phyloP scores from a whole-genome alignment of 148 eudicot species.

The Rhododendron henanense region DNA sequence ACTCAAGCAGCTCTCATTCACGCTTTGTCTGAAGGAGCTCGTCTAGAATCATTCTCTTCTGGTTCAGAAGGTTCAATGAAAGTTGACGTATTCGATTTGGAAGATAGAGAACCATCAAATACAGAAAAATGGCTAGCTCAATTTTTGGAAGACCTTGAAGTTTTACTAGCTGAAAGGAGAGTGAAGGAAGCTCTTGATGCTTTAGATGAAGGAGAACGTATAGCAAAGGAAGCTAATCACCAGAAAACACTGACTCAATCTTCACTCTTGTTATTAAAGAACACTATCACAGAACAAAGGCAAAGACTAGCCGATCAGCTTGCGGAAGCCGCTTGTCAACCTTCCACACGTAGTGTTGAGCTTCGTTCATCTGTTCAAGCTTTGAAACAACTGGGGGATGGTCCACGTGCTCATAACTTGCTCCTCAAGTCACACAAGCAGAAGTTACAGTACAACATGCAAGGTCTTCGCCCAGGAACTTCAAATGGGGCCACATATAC shows the following conservation, averaged over 20 bases:
- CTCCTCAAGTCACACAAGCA: slow-evolving; percentile 65
- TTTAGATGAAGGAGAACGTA: slow-evolving; percentile 62
- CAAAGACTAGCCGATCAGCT: slow-evolving; percentile 72
- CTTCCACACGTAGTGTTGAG: slow-evolving; percentile 70
- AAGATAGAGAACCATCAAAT: slow-evolving; percentile 44
- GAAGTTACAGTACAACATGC: slow-evolving; percentile 41
- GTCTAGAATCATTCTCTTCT: slow-evolving; percentile 44
- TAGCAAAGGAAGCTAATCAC: slow-evolving; percentile 35
- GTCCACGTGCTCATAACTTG: slow-evolving; percentile 72
- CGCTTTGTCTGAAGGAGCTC: slow-evolving; percentile 68
- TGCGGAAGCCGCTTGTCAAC: slow-evolving; percentile 60
- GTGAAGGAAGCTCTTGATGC: slow-evolving; percentile 66
- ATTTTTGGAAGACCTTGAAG: slow-evolving; percentile 63
- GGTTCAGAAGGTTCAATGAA: slow-evolving; percentile 38
- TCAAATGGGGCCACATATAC: slow-evolving; percentile 39
- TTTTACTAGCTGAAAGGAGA: slow-evolving; percentile 74
- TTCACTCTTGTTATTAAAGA: slow-evolving; percentile 39
- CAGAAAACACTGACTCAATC: slow-evolving; percentile 32
- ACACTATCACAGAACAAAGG: slow-evolving; percentile 50
- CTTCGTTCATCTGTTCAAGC: slow-evolving; percentile 64
- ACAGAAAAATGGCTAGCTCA: slow-evolving; percentile 61
- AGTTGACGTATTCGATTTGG: slow-evolving; percentile 25
- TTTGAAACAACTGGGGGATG: slow-evolving; percentile 78
- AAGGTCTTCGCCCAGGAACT: slow-evolving; percentile 38
- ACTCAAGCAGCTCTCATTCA: slow-evolving; percentile 70